Evolutionary conservation across 768 basidiomycete genomes (phyloP), one percentile per base, ranked within the genome.

Genomic region (Rhodotorula diobovata): DNA sequence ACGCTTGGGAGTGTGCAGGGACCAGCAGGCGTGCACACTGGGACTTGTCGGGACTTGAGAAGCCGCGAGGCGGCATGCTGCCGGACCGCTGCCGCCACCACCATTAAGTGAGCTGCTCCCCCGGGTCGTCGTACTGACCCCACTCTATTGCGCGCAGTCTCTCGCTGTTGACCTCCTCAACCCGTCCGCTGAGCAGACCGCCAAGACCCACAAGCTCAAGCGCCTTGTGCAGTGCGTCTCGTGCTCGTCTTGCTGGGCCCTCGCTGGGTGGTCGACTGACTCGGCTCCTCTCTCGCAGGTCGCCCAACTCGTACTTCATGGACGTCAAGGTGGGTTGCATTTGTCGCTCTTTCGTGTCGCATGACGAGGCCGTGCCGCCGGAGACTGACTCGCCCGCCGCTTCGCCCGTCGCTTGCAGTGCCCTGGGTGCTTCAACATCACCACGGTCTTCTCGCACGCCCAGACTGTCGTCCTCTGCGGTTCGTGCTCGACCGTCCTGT

Each of bases 261-360:
- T 23, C 50, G 35, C 39, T 41, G 9, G n/a, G 39, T 41, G 9
- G 23, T 12, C 41, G 18, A 25, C 10, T 39, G 15, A 4, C 45
- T 25, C 35, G 2, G 23, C 9, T 21, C 23, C 16, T 20, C 20
- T 35, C n/a, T 43, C 32, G 20, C 58, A 71, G 70, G 70, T 71
- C 89, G 63, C 96, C 96, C 76, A 93, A 97, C 84, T 98, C 95
- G 46, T 98, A 91, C 84, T 98, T 98, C 84, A 98, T 99, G 96
- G 96, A 99, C 79, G 94, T 98, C 79, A 99, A 98, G 83, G 91
- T 92, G 72, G n/a, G n/a, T n/a, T n/a, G n/a, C n/a, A n/a, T n/a
- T n/a, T n/a, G n/a, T n/a, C 43, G 15, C 7, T 28, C 32, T 2
- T 7, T 5, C 43, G 5, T 43, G 14, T 18, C 41, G 41, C 41